phyloP scores from a whole-genome alignment of 163 green algal species.

The Prototheca stagnorum region DNA sequence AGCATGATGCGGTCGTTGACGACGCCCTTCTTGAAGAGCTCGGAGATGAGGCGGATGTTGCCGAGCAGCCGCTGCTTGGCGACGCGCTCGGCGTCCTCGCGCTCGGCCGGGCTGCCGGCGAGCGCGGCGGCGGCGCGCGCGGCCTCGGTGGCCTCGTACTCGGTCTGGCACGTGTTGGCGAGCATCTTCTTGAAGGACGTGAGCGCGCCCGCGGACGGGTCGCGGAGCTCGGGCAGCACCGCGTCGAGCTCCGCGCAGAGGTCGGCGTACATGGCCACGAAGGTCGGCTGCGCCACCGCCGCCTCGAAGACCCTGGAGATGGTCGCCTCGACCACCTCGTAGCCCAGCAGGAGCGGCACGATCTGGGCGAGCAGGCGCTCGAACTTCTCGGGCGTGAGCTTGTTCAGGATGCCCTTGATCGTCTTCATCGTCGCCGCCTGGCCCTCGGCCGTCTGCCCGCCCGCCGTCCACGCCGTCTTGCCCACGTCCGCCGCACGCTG shows the following conservation, averaged over 20 bases:
- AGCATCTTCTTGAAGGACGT: conserved; percentile 82
- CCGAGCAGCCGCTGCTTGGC: conserved; percentile 85
- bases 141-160: conserved; percentile 80
- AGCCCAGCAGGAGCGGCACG: conserved; percentile 57
- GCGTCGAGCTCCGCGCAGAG: conserved; percentile 69
- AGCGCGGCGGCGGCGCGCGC: conserved; percentile 30
- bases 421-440: conserved; percentile 36
- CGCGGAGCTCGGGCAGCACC: conserved; percentile 18
- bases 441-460: conserved; percentile 3
- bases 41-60: conserved; percentile 88
- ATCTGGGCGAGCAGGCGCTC: conserved; percentile 85
- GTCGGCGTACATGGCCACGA: conserved; percentile 90
- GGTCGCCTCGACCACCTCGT: conserved; percentile 60
- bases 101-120: conserved; percentile 24
- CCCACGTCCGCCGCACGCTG: conserved; percentile 35
- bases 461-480: conserved; percentile 33
- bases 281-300: conserved; percentile 91
- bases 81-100: conserved; percentile 24
- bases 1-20: conserved; percentile 75
- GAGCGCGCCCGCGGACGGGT: conserved; percentile 33
- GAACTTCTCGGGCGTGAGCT: conserved; percentile 99
- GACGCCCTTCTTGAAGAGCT: conserved; percentile 91
- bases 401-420: conserved; percentile 97
- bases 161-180: conserved; percentile 97
- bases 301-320: conserved; percentile 93